phyloP scores from a whole-genome alignment of 768 basidiomycete genomes.

The Hypholoma fasciculare region DNA sequence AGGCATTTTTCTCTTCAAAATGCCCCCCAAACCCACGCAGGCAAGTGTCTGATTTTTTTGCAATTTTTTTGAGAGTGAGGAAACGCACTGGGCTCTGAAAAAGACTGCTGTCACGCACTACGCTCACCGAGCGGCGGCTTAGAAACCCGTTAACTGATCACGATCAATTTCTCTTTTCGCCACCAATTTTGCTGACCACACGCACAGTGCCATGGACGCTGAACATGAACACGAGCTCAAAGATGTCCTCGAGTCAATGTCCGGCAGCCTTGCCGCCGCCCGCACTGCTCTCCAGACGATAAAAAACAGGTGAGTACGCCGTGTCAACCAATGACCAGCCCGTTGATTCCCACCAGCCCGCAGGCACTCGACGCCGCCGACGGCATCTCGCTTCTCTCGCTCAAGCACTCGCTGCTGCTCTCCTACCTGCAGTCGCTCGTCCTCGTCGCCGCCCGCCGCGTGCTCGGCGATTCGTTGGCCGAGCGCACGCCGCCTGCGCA shows the following conservation, averaged over 20 bases:
- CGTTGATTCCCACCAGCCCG: constrained; percentile 19
- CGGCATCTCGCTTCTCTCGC: constrained; percentile 88
- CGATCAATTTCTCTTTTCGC: constrained; percentile 15
- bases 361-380: constrained; percentile 52
- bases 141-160: constrained; percentile 53
- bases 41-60: constrained; percentile 1
- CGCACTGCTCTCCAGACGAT: constrained; percentile 56
- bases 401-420: constrained; percentile 83
- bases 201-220: constrained; percentile 20
- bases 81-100: constrained; percentile 66
- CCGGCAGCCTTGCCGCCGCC: constrained; percentile 58
- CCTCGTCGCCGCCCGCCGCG: constrained; percentile 70
- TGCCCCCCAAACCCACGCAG: neutral
- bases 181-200: constrained; percentile 7
- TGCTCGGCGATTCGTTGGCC: constrained; percentile 62
- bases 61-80: constrained; percentile 28
- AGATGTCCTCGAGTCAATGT: constrained; percentile 54
- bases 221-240: constrained; percentile 24
- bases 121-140: constrained; percentile 49
- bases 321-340: neutral
- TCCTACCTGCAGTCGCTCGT: constrained; percentile 85
- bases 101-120: constrained; percentile 44
- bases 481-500: constrained; percentile 47
- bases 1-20: neutral
- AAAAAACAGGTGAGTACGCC: constrained; percentile 49